These are phyloP conservation scores for Canariomyces notabilis DNA, from an alignment of 2,329 filamentous ascomycete genomes.

Conservation along the genomic window DNA sequence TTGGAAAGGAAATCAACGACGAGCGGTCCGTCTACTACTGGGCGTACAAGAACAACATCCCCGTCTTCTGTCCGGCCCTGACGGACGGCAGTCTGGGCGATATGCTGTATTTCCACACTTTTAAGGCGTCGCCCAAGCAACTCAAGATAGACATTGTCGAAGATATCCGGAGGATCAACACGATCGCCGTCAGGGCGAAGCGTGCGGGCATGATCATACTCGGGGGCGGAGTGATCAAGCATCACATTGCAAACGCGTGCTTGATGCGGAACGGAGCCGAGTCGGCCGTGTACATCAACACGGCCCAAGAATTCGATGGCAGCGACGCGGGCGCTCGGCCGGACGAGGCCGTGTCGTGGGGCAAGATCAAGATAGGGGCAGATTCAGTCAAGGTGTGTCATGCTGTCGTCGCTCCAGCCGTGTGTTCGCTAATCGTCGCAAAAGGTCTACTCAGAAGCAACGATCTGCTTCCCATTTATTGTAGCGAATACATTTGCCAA, in stretches of 20 bases:
- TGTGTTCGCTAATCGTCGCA: conserved; percentile 15
- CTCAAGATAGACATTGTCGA: conserved; percentile 87
- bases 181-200: conserved; percentile 80
- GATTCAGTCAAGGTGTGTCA: conserved; percentile 77
- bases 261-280: conserved; percentile 97
- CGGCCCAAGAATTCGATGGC: conserved; percentile 93
- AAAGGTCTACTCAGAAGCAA: conserved; percentile 60
- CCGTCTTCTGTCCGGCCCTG: conserved; percentile 91
- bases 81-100: conserved; percentile 94
- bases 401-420: neutral
- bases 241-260: conserved; percentile 96
- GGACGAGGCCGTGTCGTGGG: conserved; percentile 97
- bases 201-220: conserved; percentile 92
- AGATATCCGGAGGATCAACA: conserved; percentile 91
- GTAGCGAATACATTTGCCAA: conserved; percentile 64
- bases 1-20: conserved; percentile 92
- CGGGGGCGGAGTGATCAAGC: conserved; percentile 92
- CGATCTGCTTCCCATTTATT: conserved; percentile 60
- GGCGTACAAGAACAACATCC: conserved; percentile 95
- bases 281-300: conserved; percentile 96
- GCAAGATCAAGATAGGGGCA: conserved; percentile 88
- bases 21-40: conserved; percentile 92
- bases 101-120: conserved; percentile 99
- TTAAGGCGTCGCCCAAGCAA: conserved; percentile 76
- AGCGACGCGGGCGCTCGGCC: conserved; percentile 92